A percentile compares a stretch with the other conserved stretches of the same genome.
These are phyloP conservation scores for Panicum virgatum DNA, from an alignment of 202 grass and related monocot species.

Conservation along the genomic window DNA sequence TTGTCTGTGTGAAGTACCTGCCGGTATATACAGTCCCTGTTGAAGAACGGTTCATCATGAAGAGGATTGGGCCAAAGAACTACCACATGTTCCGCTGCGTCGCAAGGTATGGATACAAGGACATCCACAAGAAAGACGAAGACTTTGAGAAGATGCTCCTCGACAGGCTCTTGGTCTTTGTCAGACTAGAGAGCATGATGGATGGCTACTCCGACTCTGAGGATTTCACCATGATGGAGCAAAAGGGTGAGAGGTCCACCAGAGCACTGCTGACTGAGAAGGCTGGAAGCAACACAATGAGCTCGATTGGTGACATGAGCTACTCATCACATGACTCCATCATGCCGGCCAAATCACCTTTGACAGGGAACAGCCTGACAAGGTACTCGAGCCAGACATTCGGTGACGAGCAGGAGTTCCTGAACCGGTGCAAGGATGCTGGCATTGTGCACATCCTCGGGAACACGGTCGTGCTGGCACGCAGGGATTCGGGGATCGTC, in stretches of 20 bases:
- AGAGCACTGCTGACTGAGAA: slow-evolving; percentile 14
- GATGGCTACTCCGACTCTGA: slow-evolving; percentile 83
- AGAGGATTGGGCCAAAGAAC: slow-evolving; percentile 73
- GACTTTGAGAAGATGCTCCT: slow-evolving; percentile 90
- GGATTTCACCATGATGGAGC: slow-evolving; percentile 52
- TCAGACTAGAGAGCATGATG: slow-evolving; percentile 86
- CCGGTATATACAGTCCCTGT: slow-evolving; percentile 69
- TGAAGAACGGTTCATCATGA: slow-evolving; percentile 72
- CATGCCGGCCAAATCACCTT: slow-evolving; percentile 35
- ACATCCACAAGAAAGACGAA: slow-evolving; percentile 80
- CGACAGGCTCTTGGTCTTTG: slow-evolving; percentile 61
- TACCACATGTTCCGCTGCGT: slow-evolving; percentile 89
- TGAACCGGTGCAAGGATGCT: slow-evolving; percentile 74
- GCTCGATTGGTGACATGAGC: slow-evolving; percentile 46
- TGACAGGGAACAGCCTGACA: slow-evolving; percentile 47
- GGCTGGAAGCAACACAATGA: slow-evolving; percentile 39
- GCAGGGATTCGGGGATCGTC: slow-evolving; percentile 58
- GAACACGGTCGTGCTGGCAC: slow-evolving; percentile 64
- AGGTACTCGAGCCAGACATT: slow-evolving; percentile 52
- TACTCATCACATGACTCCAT: slow-evolving; percentile 60
- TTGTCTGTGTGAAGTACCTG: slow-evolving; percentile 89
- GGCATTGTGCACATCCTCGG: slow-evolving; percentile 85
- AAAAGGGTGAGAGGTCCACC: slow-evolving; percentile 25
- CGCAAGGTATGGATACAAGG: slow-evolving; percentile 84
- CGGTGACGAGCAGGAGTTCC: slow-evolving; percentile 60